Evolutionary conservation across 2,329 filamentous ascomycete genomes (phyloP).

Genomic region (Fusarium oligoseptatum): DNA sequence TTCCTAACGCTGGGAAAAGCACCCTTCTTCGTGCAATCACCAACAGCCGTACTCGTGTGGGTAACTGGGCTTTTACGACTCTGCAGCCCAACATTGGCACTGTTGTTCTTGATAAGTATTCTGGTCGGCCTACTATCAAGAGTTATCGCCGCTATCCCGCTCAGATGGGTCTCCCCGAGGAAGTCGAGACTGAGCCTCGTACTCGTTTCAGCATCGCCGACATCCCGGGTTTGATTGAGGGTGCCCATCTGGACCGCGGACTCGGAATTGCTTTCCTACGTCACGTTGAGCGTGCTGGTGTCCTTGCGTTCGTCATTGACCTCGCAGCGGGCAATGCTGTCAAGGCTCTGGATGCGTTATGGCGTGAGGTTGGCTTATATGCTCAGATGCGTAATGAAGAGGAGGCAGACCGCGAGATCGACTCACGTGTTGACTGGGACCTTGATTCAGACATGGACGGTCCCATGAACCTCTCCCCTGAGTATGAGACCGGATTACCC

Average conservation of each 20-base stretch:
- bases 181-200: conserved; percentile 67
- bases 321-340: conserved; percentile 85
- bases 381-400: conserved; percentile 82
- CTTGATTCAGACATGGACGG: conserved; percentile 61
- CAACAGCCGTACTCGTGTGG: conserved; percentile 89
- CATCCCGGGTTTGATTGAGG: conserved; percentile 93
- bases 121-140: conserved; percentile 74
- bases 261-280: conserved; percentile 92
- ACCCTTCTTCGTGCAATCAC: conserved; percentile 89
- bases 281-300: conserved; percentile 92
- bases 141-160: conserved; percentile 52
- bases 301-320: conserved; percentile 95
- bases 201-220: conserved; percentile 94
- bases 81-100: conserved; percentile 96
- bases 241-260: conserved; percentile 91
- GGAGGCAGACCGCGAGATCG: conserved; percentile 74
- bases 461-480: conserved; percentile 44
- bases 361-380: conserved; percentile 92
- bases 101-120: conserved; percentile 89
- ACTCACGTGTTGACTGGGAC: conserved; percentile 69
- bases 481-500: conserved; percentile 27
- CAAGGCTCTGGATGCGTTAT: conserved; percentile 81
- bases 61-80: conserved; percentile 97
- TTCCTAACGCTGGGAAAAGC: conserved; percentile 97
- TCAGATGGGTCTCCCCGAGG: conserved; percentile 56